Evolutionary conservation across 1,139 yeast genomes (phyloP).

Genomic region (Blastobotrys proliferans): DNA sequence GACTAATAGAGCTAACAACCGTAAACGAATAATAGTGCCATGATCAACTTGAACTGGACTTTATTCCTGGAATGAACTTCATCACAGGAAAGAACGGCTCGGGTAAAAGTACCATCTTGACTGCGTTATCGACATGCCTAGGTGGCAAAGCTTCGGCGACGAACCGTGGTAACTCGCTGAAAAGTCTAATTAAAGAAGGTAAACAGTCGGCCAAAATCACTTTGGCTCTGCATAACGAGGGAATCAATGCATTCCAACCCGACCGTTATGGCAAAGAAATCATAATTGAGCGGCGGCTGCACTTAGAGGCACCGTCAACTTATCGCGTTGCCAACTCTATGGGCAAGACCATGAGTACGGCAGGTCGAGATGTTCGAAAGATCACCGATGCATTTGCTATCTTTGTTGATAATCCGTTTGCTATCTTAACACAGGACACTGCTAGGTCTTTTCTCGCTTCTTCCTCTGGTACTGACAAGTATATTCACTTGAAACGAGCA

Average conservation of each 20-base stretch:
- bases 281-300: conserved; percentile 63
- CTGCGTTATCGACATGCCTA: conserved; percentile 84
- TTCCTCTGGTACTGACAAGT: conserved; percentile 55
- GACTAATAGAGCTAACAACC: not conserved
- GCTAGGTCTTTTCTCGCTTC: conserved; percentile 73
- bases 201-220: conserved; percentile 57
- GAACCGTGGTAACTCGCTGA: conserved; percentile 70
- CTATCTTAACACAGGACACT: conserved; percentile 88
- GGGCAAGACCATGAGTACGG: conserved; percentile 54
- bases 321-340: conserved; percentile 52
- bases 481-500: conserved; percentile 73
- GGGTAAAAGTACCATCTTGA: conserved; percentile 89
- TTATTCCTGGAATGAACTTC: conserved; percentile 85
- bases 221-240: conserved; percentile 56
- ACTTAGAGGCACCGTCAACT: conserved; percentile 17
- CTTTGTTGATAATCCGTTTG: conserved; percentile 86
- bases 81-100: conserved; percentile 94
- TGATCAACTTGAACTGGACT: conserved; percentile 63
- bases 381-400: conserved; percentile 70
- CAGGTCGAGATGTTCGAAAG: conserved; percentile 61
- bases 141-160: conserved; percentile 97
- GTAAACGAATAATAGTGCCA: conserved; percentile 45
- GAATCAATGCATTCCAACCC: conserved; percentile 59
- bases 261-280: conserved; percentile 65
- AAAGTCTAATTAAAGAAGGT: conserved; percentile 75